Conservation (phyloP, 1,284 basidiomycete genomes). For the Melampsora americana region DNA sequence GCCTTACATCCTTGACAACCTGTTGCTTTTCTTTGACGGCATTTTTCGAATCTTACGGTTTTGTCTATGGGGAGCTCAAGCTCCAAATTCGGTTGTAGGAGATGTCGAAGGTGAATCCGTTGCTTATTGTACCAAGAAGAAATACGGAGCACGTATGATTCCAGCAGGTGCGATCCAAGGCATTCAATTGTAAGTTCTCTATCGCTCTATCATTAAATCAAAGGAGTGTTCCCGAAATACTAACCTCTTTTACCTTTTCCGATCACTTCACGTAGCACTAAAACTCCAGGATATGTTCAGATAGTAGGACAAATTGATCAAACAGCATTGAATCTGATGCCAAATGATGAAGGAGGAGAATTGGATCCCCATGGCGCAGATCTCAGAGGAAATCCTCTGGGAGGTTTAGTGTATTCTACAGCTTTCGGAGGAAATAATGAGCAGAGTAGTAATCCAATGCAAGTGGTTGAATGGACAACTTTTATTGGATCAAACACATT, state of each 20-base stretch:
- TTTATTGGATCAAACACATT: constrained; percentile 64
- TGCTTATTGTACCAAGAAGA: constrained; percentile 57
- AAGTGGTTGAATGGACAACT: background rate
- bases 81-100: constrained; percentile 40
- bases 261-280: constrained; percentile 51
- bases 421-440: constrained; percentile 44
- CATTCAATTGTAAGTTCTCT: constrained; percentile 57
- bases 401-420: constrained; percentile 49
- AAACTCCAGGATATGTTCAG: constrained; percentile 66
- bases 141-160: constrained; percentile 66
- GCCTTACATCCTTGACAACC: background rate
- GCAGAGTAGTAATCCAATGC: constrained; percentile 52
- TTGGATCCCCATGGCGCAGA: constrained; percentile 46
- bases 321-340: constrained; percentile 60
- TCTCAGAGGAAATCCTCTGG: constrained; percentile 46
- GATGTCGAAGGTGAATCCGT: constrained; percentile 49
- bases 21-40: background rate
- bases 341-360: constrained; percentile 63
- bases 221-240: too few relatives aligned
- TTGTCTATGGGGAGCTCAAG: constrained; percentile 11
- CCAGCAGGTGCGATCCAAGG: constrained; percentile 64
- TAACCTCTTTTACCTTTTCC: too few relatives aligned
- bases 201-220: too few relatives aligned
- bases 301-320: constrained; percentile 66
- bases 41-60: background rate